Conservation (phyloP, 2,329 filamentous ascomycete species). For the Ilyonectria destructans region DNA sequence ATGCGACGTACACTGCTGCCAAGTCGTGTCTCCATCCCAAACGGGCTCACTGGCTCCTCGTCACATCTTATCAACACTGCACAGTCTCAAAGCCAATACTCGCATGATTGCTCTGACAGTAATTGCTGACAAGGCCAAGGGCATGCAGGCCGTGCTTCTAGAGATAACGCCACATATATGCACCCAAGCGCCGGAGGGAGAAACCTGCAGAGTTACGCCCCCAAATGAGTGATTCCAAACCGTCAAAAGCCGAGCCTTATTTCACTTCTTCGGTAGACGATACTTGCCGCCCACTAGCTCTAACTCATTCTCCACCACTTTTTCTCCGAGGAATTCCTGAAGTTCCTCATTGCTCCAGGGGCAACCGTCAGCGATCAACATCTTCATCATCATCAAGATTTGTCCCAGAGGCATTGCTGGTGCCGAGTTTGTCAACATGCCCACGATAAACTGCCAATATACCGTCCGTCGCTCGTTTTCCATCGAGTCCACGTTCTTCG, state of each 20-base stretch:
- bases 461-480: conserved; percentile 74
- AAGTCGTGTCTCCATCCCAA: conserved; percentile 1
- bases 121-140: conserved; percentile 11
- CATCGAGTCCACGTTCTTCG: conserved; percentile 74
- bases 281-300: conserved; percentile 82
- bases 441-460: conserved; percentile 93
- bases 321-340: conserved; percentile 82
- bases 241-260: conserved; percentile 17
- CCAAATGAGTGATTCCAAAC: conserved; percentile 8
- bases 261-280: conserved; percentile 73
- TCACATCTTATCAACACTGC: neutral
- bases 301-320: conserved; percentile 81
- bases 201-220: conserved; percentile 13
- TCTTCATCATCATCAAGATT: conserved; percentile 96
- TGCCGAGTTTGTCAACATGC: conserved; percentile 94
- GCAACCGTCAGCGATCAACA: conserved; percentile 90
- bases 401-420: conserved; percentile 83
- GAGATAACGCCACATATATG: conserved; percentile 8
- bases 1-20: conserved; percentile 23
- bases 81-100: neutral
- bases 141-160: neutral
- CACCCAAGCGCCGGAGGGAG: neutral
- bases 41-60: conserved; percentile 3
- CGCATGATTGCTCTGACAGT: neutral
- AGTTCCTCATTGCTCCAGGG: conserved; percentile 92